These are phyloP conservation scores for Cryphonectria parasitica DNA, from an alignment of 2,329 filamentous ascomycete species.

Conservation along the genomic window DNA sequence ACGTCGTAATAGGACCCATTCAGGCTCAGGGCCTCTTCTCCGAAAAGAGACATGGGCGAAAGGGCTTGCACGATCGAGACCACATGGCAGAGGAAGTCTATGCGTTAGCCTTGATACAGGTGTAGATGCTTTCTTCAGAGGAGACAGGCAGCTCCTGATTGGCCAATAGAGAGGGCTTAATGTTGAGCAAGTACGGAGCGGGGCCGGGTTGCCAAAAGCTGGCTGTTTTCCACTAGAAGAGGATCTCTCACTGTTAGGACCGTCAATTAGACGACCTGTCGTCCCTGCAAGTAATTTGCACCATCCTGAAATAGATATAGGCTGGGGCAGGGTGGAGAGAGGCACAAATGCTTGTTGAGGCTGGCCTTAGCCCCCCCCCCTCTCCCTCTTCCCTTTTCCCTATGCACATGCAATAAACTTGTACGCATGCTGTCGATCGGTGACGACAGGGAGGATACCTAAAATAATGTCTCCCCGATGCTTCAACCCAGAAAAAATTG, in stretches of 20 bases:
- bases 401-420: slow-evolving; percentile 25
- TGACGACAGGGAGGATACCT: slow-evolving; percentile 13
- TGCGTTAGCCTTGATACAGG: neutral
- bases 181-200: neutral
- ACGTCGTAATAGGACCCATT: slow-evolving; percentile 8
- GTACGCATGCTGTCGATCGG: slow-evolving; percentile 15
- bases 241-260: neutral
- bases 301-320: slow-evolving; percentile 10
- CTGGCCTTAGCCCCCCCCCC: neutral
- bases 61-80: neutral
- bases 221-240: neutral
- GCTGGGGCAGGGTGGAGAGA: neutral
- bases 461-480: slow-evolving; percentile 24
- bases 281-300: slow-evolving; percentile 1
- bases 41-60: neutral
- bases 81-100: neutral
- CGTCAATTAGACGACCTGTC: neutral
- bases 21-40: slow-evolving; percentile 1
- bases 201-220: neutral
- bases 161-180: neutral
- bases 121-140: neutral
- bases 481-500: neutral
- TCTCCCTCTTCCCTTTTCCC: too few species aligned
- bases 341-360: slow-evolving; percentile 7
- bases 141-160: neutral